phyloP scores from a whole-genome alignment of 306 rosid genomes.

The Quercus robur region DNA sequence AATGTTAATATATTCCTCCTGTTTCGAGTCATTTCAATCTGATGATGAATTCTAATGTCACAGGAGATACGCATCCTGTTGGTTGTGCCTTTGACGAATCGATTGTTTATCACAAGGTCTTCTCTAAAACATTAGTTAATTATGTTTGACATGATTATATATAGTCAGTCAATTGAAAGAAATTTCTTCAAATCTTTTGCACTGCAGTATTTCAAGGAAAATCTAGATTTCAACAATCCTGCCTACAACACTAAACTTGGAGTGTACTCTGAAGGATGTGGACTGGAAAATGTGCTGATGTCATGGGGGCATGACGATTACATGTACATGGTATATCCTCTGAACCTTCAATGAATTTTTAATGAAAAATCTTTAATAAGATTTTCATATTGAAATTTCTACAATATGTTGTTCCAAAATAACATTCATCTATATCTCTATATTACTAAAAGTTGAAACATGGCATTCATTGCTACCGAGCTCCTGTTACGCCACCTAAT shows the following conservation, averaged over 20 bases:
- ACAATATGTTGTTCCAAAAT: too few species aligned
- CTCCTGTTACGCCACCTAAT: too few species aligned
- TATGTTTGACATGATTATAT: not conserved
- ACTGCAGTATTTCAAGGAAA: constrained; percentile 36
- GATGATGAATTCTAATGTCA: not conserved
- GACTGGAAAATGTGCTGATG: constrained; percentile 35
- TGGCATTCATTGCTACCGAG: too few species aligned
- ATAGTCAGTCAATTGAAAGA: not conserved
- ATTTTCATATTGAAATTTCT: not conserved
- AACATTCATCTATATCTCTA: too few species aligned
- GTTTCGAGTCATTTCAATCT: not conserved
- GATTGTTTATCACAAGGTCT: constrained; percentile 34
- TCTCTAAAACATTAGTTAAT: not conserved
- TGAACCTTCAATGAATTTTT: not conserved
- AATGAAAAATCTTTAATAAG: not conserved
- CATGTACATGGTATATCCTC: constrained; percentile 37
- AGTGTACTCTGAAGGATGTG: constrained; percentile 34
- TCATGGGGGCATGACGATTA: constrained; percentile 60
- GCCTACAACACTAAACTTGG: constrained; percentile 35
- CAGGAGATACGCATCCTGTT: constrained; percentile 45
- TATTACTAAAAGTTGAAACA: too few species aligned
- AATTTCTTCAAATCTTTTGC: too few species aligned
- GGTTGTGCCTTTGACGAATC: constrained; percentile 45
- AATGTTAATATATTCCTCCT: not conserved
- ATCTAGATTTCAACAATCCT: constrained; percentile 25